phyloP scores from a whole-genome alignment of 208 protist species.

The Leishmania gerbilli region DNA sequence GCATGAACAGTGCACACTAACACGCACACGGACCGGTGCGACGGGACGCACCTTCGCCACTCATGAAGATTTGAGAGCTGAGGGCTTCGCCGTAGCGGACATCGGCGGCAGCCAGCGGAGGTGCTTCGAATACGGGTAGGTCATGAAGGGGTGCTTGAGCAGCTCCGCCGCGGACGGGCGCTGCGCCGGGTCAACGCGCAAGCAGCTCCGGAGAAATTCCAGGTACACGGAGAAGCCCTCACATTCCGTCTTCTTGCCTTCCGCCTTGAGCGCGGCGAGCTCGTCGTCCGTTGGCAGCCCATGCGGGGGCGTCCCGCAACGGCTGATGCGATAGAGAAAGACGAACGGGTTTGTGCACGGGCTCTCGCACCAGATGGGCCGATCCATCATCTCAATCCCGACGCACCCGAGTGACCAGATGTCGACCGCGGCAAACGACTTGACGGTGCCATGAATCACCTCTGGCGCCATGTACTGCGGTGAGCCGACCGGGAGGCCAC shows the following conservation, averaged over 20 bases:
- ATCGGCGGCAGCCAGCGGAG: conserved; percentile 49
- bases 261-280: conserved; percentile 28
- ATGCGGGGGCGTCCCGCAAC: conserved; percentile 41
- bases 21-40: not conserved
- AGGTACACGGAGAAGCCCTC: conserved; percentile 46
- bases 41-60: not conserved
- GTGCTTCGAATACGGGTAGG: conserved; percentile 38
- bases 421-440: conserved; percentile 38
- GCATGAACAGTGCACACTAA: not conserved
- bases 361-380: conserved; percentile 45
- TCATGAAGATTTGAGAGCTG: not conserved
- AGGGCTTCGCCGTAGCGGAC: not conserved
- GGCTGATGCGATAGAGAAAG: conserved; percentile 57
- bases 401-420: conserved; percentile 84
- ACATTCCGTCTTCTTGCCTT: conserved; percentile 29
- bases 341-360: conserved; percentile 40
- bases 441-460: conserved; percentile 45
- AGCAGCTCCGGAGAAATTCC: conserved; percentile 56
- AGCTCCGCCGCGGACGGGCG: conserved; percentile 50
- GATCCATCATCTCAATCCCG: conserved; percentile 80
- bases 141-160: conserved; percentile 59
- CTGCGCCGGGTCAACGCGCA: conserved; percentile 46
- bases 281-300: conserved; percentile 55
- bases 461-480: conserved; percentile 87
- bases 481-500: conserved; percentile 49